Percentiles rank a stretch among this genome's conserved stretches.
Conservation (phyloP, 1,139 yeast species). For the Geotrichum fermentans region DNA sequence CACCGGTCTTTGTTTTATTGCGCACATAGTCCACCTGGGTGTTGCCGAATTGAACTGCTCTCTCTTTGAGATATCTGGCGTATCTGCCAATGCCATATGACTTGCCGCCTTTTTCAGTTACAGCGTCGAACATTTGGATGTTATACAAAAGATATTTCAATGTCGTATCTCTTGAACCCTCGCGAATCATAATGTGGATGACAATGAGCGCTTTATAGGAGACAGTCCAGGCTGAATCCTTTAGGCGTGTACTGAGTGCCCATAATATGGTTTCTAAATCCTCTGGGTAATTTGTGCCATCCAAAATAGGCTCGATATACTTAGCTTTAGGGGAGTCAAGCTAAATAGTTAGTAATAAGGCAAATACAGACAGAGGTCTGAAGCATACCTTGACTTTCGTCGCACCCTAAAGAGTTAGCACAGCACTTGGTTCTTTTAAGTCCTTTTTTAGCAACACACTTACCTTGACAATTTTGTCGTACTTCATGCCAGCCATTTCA, state of each 20-base stretch:
- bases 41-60: conserved; percentile 63
- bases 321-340: conserved; percentile 99
- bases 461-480: conserved; percentile 56
- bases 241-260: conserved; percentile 55
- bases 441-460: too few relatives aligned
- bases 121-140: conserved; percentile 55
- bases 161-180: conserved; percentile 73
- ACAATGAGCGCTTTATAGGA: conserved; percentile 86
- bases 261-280: conserved; percentile 68
- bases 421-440: too few relatives aligned
- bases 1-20: conserved; percentile 45
- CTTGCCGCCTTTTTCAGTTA: conserved; percentile 41
- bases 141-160: conserved; percentile 59
- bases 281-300: conserved; percentile 60
- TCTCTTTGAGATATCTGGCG: conserved; percentile 60
- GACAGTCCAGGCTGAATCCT: conserved; percentile 78
- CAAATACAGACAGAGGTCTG: background rate
- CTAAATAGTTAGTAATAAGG: conserved; percentile 22
- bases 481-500: conserved; percentile 22
- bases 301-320: conserved; percentile 85
- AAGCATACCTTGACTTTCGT: conserved; percentile 51
- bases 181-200: conserved; percentile 84
- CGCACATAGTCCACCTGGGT: conserved; percentile 75
- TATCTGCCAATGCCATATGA: conserved; percentile 63
- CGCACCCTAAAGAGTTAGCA: conserved; percentile 50